Evolutionary conservation across 805 yeast species (phyloP), one percentile per base, ranked within the genome.

Genomic region (Blastobotrys parvus): DNA sequence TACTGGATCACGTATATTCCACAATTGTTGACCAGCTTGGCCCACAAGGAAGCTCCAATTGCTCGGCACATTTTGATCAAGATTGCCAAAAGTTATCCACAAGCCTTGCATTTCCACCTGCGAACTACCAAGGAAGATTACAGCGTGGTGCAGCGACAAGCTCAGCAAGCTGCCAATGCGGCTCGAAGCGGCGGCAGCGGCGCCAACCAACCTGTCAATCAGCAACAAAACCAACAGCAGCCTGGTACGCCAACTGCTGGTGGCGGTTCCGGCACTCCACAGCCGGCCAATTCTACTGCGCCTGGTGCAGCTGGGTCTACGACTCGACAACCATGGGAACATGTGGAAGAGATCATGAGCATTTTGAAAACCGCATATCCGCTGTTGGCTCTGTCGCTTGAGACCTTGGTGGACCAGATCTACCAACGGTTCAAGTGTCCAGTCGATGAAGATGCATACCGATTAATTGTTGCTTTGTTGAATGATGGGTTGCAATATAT

Each of bases 1-100:
- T 90, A 90, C 62, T 92, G 97, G 97, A 87, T 92, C 36, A 87
- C 97, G 0, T 92, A 83, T 56, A 88, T 92, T 52, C 98, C 98
- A 2, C 98, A 94, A 63, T 69, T 92, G 46, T 69, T 92, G 52
- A 82, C 96, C 0, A 81, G 95, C 0, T 69, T 92, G 47, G 85
- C 97, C 1, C 95, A 88, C 53, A 82, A 79, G 53, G 97, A 92
- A 60, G 97, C 97, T 0, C 74, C 77, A 44, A 71, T 88, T 61
- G 96, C 90, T 2, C 80, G 95, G 47, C 88, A 80, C 54, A 83
- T 92, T 35, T 71, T 92, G 58, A 83, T 88, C 42, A 73, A 92
- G 51, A 92, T 92, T 57, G 98, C 98, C 1, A 92, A 92, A 68
- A 81, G 88, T 42, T 94, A 84, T 64, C 99, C 99, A 1, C 99